Conservation (phyloP, 164 flowering plant genomes). For the Warburgia ugandensis region DNA sequence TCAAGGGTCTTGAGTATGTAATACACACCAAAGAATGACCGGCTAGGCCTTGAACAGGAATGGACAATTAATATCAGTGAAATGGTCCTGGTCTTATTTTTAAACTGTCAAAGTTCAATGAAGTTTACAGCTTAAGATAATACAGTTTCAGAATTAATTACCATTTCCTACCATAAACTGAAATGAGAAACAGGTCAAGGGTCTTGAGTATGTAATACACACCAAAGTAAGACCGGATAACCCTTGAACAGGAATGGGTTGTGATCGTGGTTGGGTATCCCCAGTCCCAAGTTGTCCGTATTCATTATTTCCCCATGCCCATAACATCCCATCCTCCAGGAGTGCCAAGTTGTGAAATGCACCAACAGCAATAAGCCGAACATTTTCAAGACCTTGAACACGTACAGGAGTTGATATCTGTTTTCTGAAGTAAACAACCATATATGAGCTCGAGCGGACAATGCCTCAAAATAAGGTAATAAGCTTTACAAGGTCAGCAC, state of each 20-base stretch:
- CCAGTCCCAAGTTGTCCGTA: conserved; percentile 99
- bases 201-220: conserved; percentile 17
- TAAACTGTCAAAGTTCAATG: too few species aligned
- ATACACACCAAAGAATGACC: too few species aligned
- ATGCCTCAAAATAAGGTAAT: background rate
- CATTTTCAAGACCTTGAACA: conserved; percentile 94
- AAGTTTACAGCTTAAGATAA: background rate
- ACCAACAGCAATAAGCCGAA: conserved; percentile 83
- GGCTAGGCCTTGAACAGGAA: too few species aligned
- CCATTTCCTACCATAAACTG: background rate
- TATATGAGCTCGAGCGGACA: conserved; percentile 5
- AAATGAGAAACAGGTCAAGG: background rate
- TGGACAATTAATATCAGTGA: background rate
- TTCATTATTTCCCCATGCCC: conserved; percentile 99
- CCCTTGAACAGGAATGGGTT: conserved; percentile 85
- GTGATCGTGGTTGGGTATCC: conserved; percentile 97
- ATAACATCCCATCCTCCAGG: conserved; percentile 67
- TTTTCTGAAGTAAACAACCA: conserved; percentile 36
- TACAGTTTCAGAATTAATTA: background rate
- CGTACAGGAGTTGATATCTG: conserved; percentile 92
- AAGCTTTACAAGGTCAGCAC: background rate
- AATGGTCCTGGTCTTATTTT: too few species aligned
- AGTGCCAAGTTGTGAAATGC: conserved; percentile 99
- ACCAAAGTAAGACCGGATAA: conserved; percentile 84
- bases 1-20: too few species aligned